phyloP scores from a whole-genome alignment of 2,329 filamentous ascomycete genomes.

The Nigrograna mackinnonii region DNA sequence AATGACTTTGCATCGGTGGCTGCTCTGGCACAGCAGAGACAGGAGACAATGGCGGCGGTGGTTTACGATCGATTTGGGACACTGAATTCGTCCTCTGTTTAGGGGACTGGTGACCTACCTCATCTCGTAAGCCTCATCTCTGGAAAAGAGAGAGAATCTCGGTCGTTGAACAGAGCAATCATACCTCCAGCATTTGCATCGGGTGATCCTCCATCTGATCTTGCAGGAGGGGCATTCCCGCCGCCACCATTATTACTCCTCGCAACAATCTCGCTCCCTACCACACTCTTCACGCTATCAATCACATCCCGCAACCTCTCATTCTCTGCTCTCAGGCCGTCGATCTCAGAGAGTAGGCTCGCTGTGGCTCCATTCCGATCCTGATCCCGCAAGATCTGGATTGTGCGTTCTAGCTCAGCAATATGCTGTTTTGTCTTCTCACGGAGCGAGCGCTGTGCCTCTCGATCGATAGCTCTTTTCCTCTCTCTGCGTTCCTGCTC shows the following conservation, averaged over 20 bases:
- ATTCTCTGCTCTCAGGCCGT: conserved; percentile 34
- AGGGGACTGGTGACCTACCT: conserved; percentile 27
- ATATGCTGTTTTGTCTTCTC: conserved; percentile 43
- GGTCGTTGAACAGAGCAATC: conserved; percentile 10
- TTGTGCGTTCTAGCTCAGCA: conserved; percentile 39
- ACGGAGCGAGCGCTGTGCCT: conserved; percentile 37
- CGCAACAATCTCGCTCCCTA: conserved; percentile 25
- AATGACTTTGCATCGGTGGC: conserved; percentile 9
- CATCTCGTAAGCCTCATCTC: conserved; percentile 22
- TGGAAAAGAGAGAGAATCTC: conserved; percentile 1
- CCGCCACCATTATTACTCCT: conserved; percentile 5
- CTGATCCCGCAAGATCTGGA: conserved; percentile 36
- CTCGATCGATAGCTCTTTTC: conserved; percentile 39
- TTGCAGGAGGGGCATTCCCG: conserved; percentile 6
- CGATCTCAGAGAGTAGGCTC: conserved; percentile 34
- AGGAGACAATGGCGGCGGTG: conserved; percentile 8
- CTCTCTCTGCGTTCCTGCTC: conserved; percentile 38
- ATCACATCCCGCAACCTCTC: conserved; percentile 35
- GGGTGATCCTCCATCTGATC: conserved; percentile 17
- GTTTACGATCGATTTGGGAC: conserved; percentile 14
- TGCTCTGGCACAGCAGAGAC: conserved; percentile 7
- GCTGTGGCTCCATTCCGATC: conserved; percentile 35
- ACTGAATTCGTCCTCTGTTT: too few relatives aligned
- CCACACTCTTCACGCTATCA: conserved; percentile 35
- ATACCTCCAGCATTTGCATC: conserved; percentile 27